A percentile compares a stretch with the other conserved stretches of the same genome.
Conservation (phyloP, 116 monocot species). For the Cymodocea nodosa region DNA sequence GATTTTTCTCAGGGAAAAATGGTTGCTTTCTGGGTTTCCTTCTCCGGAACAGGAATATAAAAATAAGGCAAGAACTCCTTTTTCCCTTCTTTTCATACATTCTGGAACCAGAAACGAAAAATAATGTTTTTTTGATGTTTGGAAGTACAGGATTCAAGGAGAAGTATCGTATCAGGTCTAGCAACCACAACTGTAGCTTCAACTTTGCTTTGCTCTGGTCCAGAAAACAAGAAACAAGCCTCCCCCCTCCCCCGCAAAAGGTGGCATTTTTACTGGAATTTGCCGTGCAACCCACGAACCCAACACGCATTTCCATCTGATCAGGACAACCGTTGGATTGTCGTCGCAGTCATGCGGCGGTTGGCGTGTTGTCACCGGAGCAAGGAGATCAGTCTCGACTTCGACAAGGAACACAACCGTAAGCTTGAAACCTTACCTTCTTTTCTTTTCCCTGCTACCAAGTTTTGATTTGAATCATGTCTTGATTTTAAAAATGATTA, state of each 20-base stretch:
- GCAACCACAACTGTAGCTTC: not conserved
- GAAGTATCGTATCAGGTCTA: not conserved
- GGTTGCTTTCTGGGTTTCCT: too few relatives aligned
- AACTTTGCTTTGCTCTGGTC: conserved; percentile 2
- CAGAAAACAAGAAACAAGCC: not conserved
- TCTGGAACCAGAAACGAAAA: not conserved
- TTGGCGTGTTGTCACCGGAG: conserved; percentile 37
- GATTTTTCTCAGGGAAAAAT: too few relatives aligned
- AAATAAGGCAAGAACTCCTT: too few relatives aligned
- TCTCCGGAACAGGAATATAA: too few relatives aligned
- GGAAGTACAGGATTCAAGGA: not conserved
- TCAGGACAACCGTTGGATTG: not conserved
- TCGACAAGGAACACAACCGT: conserved; percentile 25
- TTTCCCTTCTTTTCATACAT: too few relatives aligned
- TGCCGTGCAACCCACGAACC: not conserved
- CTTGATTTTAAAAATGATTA: not conserved
- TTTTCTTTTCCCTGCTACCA: not conserved
- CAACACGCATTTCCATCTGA: not conserved
- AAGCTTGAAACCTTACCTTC: not conserved
- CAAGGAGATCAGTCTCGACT: conserved; percentile 35
- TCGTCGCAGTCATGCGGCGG: conserved; percentile 14
- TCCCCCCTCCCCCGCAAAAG: not conserved
- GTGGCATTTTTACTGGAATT: not conserved
- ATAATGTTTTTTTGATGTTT: not conserved
- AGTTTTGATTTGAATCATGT: not conserved